phyloP scores from a whole-genome alignment of 179 eudicot species.

The Nepenthes alata region DNA sequence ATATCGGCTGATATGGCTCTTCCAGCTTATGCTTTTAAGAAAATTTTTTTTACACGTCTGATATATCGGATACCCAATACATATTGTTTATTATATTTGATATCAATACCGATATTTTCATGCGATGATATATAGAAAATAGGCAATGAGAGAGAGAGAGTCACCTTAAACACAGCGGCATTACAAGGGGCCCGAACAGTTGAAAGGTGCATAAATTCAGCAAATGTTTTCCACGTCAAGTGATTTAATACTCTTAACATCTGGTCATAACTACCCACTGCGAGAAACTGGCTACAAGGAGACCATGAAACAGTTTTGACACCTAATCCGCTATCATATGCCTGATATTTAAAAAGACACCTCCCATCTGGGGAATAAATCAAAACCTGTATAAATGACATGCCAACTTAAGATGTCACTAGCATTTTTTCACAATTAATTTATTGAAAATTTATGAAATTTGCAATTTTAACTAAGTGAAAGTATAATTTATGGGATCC shows the following conservation, averaged over 20 bases:
- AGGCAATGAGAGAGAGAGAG: constrained; percentile 8
- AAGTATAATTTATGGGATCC: too few species aligned
- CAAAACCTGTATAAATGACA: constrained; percentile 46
- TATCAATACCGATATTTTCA: too few species aligned
- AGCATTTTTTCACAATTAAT: constrained; percentile 1
- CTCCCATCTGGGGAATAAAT: constrained; percentile 92
- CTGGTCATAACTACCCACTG: constrained; percentile 97
- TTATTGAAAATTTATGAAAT: neutral
- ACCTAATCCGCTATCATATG: constrained; percentile 95
- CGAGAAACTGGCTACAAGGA: constrained; percentile 87
- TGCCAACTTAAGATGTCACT: neutral
- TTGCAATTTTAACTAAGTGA: neutral
- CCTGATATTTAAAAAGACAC: constrained; percentile 85
- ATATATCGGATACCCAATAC: too few species aligned
- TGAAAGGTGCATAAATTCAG: constrained; percentile 73
- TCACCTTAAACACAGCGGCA: constrained; percentile 87
- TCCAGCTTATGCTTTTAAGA: too few species aligned
- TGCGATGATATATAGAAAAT: neutral
- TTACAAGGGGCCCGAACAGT: constrained; percentile 78
- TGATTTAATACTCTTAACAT: constrained; percentile 82
- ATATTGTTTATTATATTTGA: too few species aligned
- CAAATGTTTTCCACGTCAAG: constrained; percentile 92
- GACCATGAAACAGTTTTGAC: constrained; percentile 96
- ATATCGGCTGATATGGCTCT: too few species aligned
- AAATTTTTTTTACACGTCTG: too few species aligned